phyloP scores from a whole-genome alignment of 2,329 filamentous ascomycete species.

The Nemania sp. region DNA sequence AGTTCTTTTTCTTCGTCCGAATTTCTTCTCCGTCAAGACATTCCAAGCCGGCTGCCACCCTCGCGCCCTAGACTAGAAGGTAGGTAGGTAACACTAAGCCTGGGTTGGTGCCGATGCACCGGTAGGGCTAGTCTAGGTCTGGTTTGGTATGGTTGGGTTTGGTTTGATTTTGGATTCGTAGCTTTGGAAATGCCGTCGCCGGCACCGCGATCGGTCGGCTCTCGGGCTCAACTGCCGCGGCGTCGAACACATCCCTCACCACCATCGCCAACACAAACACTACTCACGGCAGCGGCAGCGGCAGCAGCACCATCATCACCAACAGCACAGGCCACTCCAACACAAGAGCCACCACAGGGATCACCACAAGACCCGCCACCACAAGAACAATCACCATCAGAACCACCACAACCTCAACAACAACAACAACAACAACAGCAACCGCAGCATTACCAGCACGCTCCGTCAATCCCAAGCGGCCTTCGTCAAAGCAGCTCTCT shows the following conservation, averaged over 20 bases:
- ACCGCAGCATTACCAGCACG: conserved; percentile 44
- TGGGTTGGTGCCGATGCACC: conserved; percentile 1
- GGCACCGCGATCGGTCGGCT: conserved; percentile 37
- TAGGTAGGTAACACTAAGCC: too few relatives aligned
- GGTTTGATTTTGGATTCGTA: not conserved
- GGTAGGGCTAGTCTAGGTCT: not conserved
- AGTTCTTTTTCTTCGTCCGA: too few relatives aligned
- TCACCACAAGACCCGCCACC: not conserved
- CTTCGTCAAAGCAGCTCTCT: conserved; percentile 50
- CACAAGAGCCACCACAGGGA: not conserved
- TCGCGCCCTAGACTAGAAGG: not conserved
- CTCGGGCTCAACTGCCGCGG: conserved; percentile 41
- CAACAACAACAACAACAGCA: too few relatives aligned
- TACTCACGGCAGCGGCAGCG: not conserved
- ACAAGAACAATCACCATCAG: not conserved
- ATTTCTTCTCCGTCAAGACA: too few relatives aligned
- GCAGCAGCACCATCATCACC: not conserved
- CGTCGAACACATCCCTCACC: conserved; percentile 14
- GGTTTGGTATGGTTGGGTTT: not conserved
- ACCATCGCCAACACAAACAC: conserved; percentile 1
- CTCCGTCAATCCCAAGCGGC: conserved; percentile 49
- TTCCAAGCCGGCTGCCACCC: too few relatives aligned
- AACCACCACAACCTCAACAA: not conserved
- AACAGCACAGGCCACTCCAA: not conserved
- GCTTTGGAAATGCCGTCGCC: conserved; percentile 40